Conservation (phyloP, 2,329 filamentous ascomycete species). For the Colletotrichum sp. region DNA sequence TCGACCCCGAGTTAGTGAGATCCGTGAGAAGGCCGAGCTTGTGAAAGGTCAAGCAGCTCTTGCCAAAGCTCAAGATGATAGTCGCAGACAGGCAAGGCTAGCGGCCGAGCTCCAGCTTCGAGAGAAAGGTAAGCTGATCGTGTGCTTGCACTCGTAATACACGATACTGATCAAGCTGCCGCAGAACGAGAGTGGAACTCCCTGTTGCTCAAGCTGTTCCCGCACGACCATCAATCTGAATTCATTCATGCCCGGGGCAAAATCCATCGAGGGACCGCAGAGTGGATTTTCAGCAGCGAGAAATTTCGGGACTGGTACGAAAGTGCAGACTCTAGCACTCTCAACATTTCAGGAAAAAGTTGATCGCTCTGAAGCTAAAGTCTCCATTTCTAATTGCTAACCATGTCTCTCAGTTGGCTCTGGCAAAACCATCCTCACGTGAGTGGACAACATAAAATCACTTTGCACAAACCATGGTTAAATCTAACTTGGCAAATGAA, state of each 20-base stretch:
- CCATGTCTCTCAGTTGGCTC: no score
- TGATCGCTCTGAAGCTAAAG: no score
- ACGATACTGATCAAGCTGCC: no score
- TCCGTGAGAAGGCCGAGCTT: fast-evolving
- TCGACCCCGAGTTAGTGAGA: fast-evolving
- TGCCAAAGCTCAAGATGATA: background rate
- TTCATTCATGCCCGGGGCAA: fast-evolving
- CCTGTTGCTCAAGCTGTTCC: fast-evolving
- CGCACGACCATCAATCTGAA: fast-evolving
- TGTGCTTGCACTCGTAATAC: no score
- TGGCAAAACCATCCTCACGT: fast-evolving
- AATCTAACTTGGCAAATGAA: background rate
- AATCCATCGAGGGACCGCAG: background rate
- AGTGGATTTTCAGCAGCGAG: background rate
- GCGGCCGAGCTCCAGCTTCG: no score
- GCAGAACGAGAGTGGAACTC: background rate
- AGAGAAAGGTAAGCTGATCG: no score
- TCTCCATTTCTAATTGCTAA: no score
- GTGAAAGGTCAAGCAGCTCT: fast-evolving
- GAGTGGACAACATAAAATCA: no score
- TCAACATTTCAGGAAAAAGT: background rate
- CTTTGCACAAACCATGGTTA: no score
- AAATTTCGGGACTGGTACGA: background rate
- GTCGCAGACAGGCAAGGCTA: no score
- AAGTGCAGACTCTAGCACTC: fast-evolving